Conservation (phyloP, 202 grass and related monocot species). For the Carex sylvatica region DNA sequence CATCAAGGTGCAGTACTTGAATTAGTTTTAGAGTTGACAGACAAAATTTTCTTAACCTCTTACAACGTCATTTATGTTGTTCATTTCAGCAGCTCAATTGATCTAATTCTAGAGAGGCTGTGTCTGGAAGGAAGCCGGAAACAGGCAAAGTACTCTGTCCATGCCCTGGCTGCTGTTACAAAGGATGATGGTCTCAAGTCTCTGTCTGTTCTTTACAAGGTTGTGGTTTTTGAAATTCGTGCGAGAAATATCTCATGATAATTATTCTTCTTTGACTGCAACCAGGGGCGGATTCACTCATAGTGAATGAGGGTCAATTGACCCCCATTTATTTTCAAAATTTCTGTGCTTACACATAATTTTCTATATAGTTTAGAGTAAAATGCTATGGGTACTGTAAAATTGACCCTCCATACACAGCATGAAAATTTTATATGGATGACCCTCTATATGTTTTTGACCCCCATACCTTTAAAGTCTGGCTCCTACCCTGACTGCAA, state of each 20-base stretch:
- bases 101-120: conserved; percentile 88
- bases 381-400: too few species aligned
- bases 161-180: conserved; percentile 90
- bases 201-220: conserved; percentile 99
- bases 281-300: too few species aligned
- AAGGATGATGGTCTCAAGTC: conserved; percentile 99
- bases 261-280: neutral
- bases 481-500: neutral
- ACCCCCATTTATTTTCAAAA: too few species aligned
- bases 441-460: too few species aligned
- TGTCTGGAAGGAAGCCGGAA: conserved; percentile 92
- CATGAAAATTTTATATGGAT: too few species aligned
- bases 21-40: conserved; percentile 21
- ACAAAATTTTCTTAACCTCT: neutral
- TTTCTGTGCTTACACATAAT: too few species aligned
- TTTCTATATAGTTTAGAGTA: too few species aligned
- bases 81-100: conserved; percentile 61
- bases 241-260: neutral
- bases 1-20: conserved; percentile 65
- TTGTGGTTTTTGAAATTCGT: conserved; percentile 25
- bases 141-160: conserved; percentile 97
- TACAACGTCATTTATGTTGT: neutral
- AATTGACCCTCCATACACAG: too few species aligned
- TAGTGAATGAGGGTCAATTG: too few species aligned
- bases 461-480: too few species aligned